phyloP scores from a whole-genome alignment of 805 yeast species.

The Aciculoconidium aculeatum region DNA sequence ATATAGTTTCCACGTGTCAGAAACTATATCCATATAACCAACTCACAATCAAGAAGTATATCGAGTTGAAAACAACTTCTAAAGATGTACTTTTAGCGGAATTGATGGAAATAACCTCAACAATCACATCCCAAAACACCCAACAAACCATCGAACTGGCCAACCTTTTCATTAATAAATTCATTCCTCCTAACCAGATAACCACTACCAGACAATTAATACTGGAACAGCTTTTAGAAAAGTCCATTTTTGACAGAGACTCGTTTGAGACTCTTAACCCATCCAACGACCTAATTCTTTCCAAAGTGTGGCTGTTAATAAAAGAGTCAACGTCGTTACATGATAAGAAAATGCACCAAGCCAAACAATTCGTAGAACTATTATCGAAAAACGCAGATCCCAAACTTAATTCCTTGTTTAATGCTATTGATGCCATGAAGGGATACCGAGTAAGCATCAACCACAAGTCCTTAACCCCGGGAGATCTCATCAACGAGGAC shows the following conservation, averaged over 20 bases:
- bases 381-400: slow-evolving; percentile 8
- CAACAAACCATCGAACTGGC: no score
- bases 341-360: slow-evolving; percentile 22
- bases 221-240: no score
- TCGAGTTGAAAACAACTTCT: slow-evolving; percentile 22
- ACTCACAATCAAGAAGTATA: slow-evolving; percentile 25
- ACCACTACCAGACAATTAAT: no score
- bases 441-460: slow-evolving; percentile 26
- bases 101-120: no score
- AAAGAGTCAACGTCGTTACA: slow-evolving; percentile 21
- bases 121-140: no score
- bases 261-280: no score
- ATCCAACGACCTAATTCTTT: no score
- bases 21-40: slow-evolving; percentile 29
- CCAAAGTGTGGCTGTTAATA: slow-evolving; percentile 12
- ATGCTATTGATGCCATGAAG: slow-evolving; percentile 29
- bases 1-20: slow-evolving; percentile 24
- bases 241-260: no score
- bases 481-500: slow-evolving; percentile 4
- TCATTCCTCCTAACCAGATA: no score
- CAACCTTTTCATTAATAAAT: no score
- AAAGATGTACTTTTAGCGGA: no score
- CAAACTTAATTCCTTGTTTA: slow-evolving; percentile 29
- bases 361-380: slow-evolving; percentile 21
- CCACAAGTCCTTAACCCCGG: slow-evolving; percentile 6